Evolutionary conservation across 2,329 filamentous ascomycete genomes (phyloP).

Genomic region (Pseudogymnoascus sp.): DNA sequence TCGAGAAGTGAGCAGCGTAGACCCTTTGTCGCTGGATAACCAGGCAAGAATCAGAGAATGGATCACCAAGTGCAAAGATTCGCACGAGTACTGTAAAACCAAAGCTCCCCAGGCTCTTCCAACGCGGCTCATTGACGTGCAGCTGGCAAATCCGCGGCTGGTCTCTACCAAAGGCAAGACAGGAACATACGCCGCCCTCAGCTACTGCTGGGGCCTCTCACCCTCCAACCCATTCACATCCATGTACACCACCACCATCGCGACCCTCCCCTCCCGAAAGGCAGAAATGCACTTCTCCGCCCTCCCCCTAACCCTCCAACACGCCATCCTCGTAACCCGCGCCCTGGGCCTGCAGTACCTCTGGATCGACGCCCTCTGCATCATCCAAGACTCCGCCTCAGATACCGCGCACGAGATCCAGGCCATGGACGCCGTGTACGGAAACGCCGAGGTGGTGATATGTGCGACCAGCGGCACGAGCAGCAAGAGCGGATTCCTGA

Average conservation of each 20-base stretch:
- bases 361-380: background rate
- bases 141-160: background rate
- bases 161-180: background rate
- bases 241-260: background rate
- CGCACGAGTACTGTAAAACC: background rate
- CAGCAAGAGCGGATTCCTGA: background rate
- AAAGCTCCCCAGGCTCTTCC: background rate
- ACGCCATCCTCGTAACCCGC: background rate
- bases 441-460: background rate
- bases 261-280: background rate
- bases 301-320: background rate
- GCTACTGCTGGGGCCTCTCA: conserved; percentile 23
- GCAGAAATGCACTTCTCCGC: background rate
- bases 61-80: background rate
- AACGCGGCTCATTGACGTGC: background rate
- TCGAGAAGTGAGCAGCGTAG: background rate
- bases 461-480: background rate
- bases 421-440: background rate
- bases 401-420: background rate
- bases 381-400: background rate
- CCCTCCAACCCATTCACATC: background rate
- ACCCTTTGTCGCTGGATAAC: background rate
- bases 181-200: conserved; percentile 21
- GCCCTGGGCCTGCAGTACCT: background rate
- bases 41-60: background rate